A percentile compares a stretch with the other conserved stretches of the same genome.
These are phyloP conservation scores for Kwoniella newhampshirensis DNA, from an alignment of 768 basidiomycete species.

Conservation along the genomic window DNA sequence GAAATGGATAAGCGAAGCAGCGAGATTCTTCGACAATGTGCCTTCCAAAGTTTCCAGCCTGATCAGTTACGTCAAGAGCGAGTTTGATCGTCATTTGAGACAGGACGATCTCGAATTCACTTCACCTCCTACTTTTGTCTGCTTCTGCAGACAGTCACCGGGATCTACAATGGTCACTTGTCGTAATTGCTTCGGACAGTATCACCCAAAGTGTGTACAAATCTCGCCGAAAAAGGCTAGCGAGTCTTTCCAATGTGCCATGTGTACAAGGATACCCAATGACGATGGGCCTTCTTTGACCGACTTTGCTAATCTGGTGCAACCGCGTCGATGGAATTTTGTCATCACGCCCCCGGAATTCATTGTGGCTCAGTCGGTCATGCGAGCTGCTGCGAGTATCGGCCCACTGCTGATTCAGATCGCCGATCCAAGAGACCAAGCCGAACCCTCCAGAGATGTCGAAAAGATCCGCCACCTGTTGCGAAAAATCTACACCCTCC, in stretches of 20 bases:
- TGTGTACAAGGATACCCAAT: conserved; percentile 24
- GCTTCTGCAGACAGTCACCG: conserved; percentile 47
- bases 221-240: conserved; percentile 22
- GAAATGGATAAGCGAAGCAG: conserved; percentile 33
- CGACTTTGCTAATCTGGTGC: conserved; percentile 27
- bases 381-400: conserved; percentile 29
- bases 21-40: conserved; percentile 19
- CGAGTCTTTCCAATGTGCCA: conserved; percentile 26
- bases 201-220: conserved; percentile 49
- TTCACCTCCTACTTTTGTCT: conserved; percentile 32
- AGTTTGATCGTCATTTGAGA: conserved; percentile 30
- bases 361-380: conserved; percentile 18
- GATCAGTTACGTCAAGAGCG: conserved; percentile 19
- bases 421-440: conserved; percentile 16
- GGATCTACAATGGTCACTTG: conserved; percentile 43
- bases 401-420: conserved; percentile 19
- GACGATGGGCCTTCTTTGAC: conserved; percentile 33
- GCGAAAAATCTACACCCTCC: conserved; percentile 40
- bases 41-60: conserved; percentile 18
- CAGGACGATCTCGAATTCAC: conserved; percentile 40
- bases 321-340: conserved; percentile 36
- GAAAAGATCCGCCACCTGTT: conserved; percentile 29
- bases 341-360: conserved; percentile 37
- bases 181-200: conserved; percentile 36
- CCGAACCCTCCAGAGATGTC: conserved; percentile 15